These are phyloP conservation scores for Geotrichum aggregatum DNA, from an alignment of 1,139 yeast species.

Conservation along the genomic window DNA sequence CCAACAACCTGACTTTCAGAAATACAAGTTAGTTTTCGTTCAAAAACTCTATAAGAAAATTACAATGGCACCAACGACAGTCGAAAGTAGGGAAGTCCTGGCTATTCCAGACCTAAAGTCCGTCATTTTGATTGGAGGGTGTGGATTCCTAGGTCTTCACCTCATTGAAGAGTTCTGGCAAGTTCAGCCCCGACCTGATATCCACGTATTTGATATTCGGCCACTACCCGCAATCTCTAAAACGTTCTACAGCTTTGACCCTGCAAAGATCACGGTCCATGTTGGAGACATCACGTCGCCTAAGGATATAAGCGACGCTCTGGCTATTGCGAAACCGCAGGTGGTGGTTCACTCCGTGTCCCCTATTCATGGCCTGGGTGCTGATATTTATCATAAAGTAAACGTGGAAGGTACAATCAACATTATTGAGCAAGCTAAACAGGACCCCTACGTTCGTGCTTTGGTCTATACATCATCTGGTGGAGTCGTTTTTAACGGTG, in stretches of 20 bases:
- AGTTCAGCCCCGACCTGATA: conserved; percentile 61
- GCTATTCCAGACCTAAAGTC: conserved; percentile 41
- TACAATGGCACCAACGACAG: not conserved
- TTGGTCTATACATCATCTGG: conserved; percentile 95
- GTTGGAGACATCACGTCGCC: conserved; percentile 82
- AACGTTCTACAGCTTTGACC: conserved; percentile 68
- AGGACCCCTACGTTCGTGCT: conserved; percentile 47
- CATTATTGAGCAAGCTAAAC: conserved; percentile 62
- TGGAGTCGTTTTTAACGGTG: conserved; percentile 94
- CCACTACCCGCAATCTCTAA: conserved; percentile 70
- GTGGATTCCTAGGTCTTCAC: conserved; percentile 93
- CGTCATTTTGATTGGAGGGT: conserved; percentile 84
- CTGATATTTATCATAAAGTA: conserved; percentile 78
- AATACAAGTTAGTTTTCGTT: too few species aligned
- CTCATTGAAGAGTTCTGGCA: conserved; percentile 78
- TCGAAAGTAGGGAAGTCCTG: conserved; percentile 3
- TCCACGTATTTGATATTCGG: conserved; percentile 87
- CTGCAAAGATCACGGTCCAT: conserved; percentile 52
- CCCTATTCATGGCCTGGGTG: conserved; percentile 84
- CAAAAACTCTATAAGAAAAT: not conserved
- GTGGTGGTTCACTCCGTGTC: conserved; percentile 95
- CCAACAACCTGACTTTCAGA: too few species aligned
- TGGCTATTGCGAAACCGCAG: conserved; percentile 55
- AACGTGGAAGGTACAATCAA: conserved; percentile 86
- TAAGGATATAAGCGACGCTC: conserved; percentile 63